A percentile compares a stretch with the other conserved stretches of the same genome.
phyloP scores from a whole-genome alignment of 2,329 filamentous ascomycete species.

The Sclerotinia subarctica region DNA sequence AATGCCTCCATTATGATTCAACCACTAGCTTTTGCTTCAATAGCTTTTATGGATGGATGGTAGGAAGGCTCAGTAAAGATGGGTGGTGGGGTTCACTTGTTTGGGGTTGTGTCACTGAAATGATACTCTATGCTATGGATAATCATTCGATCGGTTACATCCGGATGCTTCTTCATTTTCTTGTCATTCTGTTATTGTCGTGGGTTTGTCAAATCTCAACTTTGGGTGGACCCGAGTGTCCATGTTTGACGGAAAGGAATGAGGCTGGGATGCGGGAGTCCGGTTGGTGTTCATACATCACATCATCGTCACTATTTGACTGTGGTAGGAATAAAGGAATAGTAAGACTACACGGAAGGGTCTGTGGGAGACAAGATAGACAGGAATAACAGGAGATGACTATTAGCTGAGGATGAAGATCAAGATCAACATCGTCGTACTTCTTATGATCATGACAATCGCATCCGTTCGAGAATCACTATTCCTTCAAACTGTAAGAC shows the following conservation, averaged over 20 bases:
- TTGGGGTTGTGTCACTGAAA: conserved; percentile 10
- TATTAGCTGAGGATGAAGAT: conserved; percentile 2
- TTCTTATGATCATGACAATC: conserved; percentile 7
- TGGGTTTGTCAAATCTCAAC: conserved; percentile 10
- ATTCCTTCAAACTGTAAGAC: background rate
- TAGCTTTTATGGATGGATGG: background rate
- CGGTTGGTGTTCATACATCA: background rate
- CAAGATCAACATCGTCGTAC: conserved; percentile 5
- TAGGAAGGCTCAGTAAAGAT: background rate
- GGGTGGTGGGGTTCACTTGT: background rate
- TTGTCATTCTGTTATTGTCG: conserved; percentile 1
- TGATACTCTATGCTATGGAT: background rate
- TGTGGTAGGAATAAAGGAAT: background rate
- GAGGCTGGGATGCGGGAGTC: conserved; percentile 9
- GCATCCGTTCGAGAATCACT: background rate
- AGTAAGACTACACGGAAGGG: background rate
- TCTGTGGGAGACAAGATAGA: background rate
- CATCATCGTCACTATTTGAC: background rate
- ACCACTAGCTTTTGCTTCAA: too few species aligned
- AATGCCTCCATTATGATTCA: background rate
- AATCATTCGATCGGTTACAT: conserved; percentile 13
- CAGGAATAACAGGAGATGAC: background rate
- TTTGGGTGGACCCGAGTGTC: conserved; percentile 12
- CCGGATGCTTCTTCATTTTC: background rate
- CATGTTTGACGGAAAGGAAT: conserved; percentile 7